Conservation (phyloP, 495 filamentous ascomycete species). For the Bombardia bombarda region DNA sequence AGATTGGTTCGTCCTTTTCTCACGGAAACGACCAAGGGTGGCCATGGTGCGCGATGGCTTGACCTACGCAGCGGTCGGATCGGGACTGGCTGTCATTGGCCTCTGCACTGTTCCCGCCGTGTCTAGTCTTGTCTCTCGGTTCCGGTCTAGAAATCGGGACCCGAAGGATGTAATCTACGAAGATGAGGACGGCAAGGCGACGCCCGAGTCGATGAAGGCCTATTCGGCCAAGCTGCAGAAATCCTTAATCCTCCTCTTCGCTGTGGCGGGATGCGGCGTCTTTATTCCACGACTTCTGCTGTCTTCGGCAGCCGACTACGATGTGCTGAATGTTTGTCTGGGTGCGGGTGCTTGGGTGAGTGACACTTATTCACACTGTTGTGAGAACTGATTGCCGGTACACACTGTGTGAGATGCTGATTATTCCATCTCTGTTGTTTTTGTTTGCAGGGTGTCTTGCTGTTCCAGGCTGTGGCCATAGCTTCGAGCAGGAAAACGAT, state of each 20-base stretch:
- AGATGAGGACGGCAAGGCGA: constrained; percentile 57
- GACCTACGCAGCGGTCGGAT: constrained; percentile 20
- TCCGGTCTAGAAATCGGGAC: constrained; percentile 23
- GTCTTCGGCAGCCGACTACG: constrained; percentile 20
- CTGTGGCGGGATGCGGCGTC: constrained; percentile 34
- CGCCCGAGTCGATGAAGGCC: constrained; percentile 42
- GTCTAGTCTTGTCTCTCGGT: constrained; percentile 17
- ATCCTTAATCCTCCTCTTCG: constrained; percentile 31
- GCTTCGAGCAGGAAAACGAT: constrained; percentile 35
- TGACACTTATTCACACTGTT: constrained; percentile 4
- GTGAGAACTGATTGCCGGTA: neutral
- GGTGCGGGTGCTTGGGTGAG: constrained; percentile 39
- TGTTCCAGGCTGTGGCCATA: constrained; percentile 39
- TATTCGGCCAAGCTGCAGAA: constrained; percentile 47
- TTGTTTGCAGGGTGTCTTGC: constrained; percentile 28
- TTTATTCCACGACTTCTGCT: constrained; percentile 38
- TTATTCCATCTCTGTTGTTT: constrained; percentile 11
- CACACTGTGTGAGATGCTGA: neutral
- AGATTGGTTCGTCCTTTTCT: no score
- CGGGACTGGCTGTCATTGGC: constrained; percentile 28
- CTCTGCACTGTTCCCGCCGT: constrained; percentile 30
- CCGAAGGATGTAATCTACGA: constrained; percentile 41
- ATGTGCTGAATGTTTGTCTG: constrained; percentile 35
- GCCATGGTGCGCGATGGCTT: constrained; percentile 24
- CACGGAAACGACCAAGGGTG: no score